phyloP scores from a whole-genome alignment of 2,329 filamentous ascomycete species.

The Shiraia sp. region DNA sequence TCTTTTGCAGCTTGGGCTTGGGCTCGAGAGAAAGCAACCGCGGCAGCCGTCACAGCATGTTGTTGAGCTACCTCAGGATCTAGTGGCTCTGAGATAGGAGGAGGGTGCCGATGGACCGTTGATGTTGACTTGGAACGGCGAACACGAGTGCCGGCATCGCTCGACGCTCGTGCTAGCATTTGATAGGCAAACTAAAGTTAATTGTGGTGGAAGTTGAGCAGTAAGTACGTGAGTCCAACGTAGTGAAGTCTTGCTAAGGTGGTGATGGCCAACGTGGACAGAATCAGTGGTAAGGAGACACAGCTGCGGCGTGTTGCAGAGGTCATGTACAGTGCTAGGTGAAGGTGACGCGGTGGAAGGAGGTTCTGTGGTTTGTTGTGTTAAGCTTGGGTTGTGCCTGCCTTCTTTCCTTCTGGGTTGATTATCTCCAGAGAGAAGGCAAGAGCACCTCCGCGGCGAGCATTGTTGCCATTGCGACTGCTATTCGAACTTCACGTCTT shows the following conservation, averaged over 20 bases:
- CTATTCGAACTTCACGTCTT: too few relatives aligned
- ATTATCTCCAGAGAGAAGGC: too few relatives aligned
- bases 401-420: too few relatives aligned
- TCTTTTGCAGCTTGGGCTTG: conserved; percentile 26
- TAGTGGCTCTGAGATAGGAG: conserved; percentile 18
- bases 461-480: too few relatives aligned
- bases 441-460: too few relatives aligned
- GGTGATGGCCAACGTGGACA: conserved; percentile 22
- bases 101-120: conserved; percentile 30
- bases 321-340: neutral
- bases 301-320: neutral
- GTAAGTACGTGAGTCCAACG: conserved; percentile 21
- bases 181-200: conserved; percentile 18
- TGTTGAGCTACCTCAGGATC: conserved; percentile 36
- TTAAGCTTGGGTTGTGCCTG: neutral
- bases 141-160: conserved; percentile 42
- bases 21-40: conserved; percentile 40
- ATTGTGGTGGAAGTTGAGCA: conserved; percentile 14
- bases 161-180: conserved; percentile 43
- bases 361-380: neutral
- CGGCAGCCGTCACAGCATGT: conserved; percentile 45
- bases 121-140: conserved; percentile 44
- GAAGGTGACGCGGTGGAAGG: neutral
- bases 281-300: conserved; percentile 10
- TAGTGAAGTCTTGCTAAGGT: conserved; percentile 26